Evolutionary conservation across 148 eudicot species (phyloP), one percentile per base, ranked within the genome.

Genomic region (Nepenthes mirabilis): DNA sequence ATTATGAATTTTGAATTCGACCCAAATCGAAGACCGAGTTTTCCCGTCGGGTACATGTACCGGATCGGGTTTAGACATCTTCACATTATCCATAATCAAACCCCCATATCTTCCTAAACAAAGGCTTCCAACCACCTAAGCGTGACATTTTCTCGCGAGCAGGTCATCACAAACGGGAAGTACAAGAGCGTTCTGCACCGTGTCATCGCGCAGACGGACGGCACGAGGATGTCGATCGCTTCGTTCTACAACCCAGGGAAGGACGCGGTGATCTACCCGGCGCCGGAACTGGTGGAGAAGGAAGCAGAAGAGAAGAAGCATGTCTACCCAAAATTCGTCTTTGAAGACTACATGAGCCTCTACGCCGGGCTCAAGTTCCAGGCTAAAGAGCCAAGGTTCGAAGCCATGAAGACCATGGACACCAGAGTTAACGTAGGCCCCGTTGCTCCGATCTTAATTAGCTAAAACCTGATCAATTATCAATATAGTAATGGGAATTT

Each of bases 311-410:
- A 67, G 11, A 69, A 68, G 43, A 69, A 69, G 37, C 66, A 68
- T 57, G 62, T 59, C 2, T 80, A 80, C 70, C 84, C 84, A 0
- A 80, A 71, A 37, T 80, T 80, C n/a, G 72, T 80, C 55, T 80
- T 77, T 43, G 81, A 77, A 4, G 84, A 80, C 61, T 80, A 80
- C 79, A 80, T 80, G 84, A 77, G 77, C 61, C 69, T 77, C 11
- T 80, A 80, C 68, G 68, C 81, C 5, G 70, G 70, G 1, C 65
- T 77, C 10, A 80, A 80, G 71, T 80, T 80, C 62, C 82, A 86
- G 65, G 84, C 82, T 36, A 86, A 86, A 68, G 88, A 86, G 56
- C 88, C 94, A 50, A 73, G 94, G 56, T 86, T 86, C 68, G 88
- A 83, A 71, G 72, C 76, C 43, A 83, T 86, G 82, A 86, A 86